These are phyloP conservation scores for Bassia scoparia DNA, from an alignment of 148 eudicot species.

Conservation along the genomic window DNA sequence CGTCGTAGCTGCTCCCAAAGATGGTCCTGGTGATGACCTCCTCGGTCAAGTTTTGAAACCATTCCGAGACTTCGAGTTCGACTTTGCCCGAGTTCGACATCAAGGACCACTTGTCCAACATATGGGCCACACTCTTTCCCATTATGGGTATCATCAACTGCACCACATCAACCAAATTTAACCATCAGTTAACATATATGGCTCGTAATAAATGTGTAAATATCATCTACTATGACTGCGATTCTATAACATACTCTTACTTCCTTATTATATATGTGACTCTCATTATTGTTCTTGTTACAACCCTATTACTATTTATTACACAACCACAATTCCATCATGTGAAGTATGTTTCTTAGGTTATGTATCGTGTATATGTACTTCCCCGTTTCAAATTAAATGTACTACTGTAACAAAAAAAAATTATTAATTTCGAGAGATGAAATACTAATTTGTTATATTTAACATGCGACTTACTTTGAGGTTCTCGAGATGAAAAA, in stretches of 20 bases:
- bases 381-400: too few species aligned
- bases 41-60: slow-evolving; percentile 50
- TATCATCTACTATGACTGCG: background rate
- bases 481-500: slow-evolving; percentile 66
- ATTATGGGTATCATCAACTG: slow-evolving; percentile 65
- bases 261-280: background rate
- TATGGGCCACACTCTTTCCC: slow-evolving; percentile 48
- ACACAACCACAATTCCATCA: too few species aligned
- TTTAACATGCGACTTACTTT: slow-evolving; percentile 49
- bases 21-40: slow-evolving; percentile 50
- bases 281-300: background rate
- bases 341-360: too few species aligned
- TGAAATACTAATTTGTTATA: too few species aligned
- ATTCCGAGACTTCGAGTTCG: slow-evolving; percentile 59
- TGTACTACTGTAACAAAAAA: too few species aligned
- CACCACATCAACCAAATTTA: slow-evolving; percentile 12
- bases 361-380: too few species aligned
- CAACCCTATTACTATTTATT: too few species aligned
- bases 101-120: slow-evolving; percentile 54
- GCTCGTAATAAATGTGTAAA: slow-evolving; percentile 8
- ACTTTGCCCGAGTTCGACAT: slow-evolving; percentile 42
- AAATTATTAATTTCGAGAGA: too few species aligned
- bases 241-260: background rate
- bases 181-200: background rate
- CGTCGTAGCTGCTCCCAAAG: slow-evolving; percentile 57